Conservation (phyloP, 257 asterid genomes). For the Nicotiana sylvestris region DNA sequence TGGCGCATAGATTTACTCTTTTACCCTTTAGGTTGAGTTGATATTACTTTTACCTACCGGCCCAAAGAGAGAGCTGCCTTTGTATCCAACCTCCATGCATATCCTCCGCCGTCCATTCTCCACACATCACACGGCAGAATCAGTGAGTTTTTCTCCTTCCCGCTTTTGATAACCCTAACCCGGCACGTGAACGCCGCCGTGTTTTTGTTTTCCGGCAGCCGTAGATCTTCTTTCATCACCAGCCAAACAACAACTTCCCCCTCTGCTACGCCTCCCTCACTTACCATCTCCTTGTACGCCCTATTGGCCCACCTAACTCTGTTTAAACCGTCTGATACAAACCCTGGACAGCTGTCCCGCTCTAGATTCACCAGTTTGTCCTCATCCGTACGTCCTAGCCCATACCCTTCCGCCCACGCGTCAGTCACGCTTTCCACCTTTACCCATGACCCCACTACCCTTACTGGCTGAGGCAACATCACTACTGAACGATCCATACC, state of each 20-base stretch:
- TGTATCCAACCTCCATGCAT: slow-evolving; percentile 91
- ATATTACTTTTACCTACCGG: slow-evolving; percentile 18
- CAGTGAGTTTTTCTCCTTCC: slow-evolving; percentile 27
- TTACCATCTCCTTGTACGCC: slow-evolving; percentile 45
- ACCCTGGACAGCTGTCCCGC: slow-evolving; percentile 72
- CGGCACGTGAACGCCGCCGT: slow-evolving; percentile 61
- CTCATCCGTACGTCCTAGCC: slow-evolving; percentile 42
- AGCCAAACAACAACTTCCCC: slow-evolving; percentile 42
- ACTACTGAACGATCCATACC: neutral
- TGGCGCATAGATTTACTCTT: neutral
- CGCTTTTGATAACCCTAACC: slow-evolving; percentile 57
- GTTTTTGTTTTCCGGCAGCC: slow-evolving; percentile 19
- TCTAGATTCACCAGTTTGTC: slow-evolving; percentile 44
- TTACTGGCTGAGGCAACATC: slow-evolving; percentile 10
- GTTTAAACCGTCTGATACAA: slow-evolving; percentile 49
- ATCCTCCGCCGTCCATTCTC: slow-evolving; percentile 77
- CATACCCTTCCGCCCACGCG: slow-evolving; percentile 30
- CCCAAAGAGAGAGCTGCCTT: slow-evolving; percentile 65
- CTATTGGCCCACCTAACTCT: slow-evolving; percentile 59
- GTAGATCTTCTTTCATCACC: slow-evolving; percentile 40
- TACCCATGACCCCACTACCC: slow-evolving; percentile 39
- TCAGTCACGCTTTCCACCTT: slow-evolving; percentile 49
- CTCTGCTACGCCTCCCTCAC: slow-evolving; percentile 12
- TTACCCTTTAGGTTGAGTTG: neutral
- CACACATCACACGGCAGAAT: slow-evolving; percentile 85